A percentile compares a stretch with the other conserved stretches of the same genome.
phyloP scores from a whole-genome alignment of 2,329 filamentous ascomycete species.

The Basipetospora sp. region DNA sequence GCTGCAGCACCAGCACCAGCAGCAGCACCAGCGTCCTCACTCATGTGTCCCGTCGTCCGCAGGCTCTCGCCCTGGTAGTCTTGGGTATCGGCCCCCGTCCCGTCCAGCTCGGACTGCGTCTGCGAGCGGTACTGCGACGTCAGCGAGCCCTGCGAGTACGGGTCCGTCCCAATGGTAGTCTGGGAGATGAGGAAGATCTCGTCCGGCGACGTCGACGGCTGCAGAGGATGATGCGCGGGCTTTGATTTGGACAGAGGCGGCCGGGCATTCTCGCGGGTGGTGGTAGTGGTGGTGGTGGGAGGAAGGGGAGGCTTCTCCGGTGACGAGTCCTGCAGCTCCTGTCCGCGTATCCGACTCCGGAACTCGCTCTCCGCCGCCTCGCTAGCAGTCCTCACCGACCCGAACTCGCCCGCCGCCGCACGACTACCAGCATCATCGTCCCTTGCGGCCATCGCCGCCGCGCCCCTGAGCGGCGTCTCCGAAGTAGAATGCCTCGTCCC shows the following conservation, averaged over 20 bases:
- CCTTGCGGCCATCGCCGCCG: too few relatives aligned
- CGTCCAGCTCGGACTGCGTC: neutral
- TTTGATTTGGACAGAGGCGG: too few relatives aligned
- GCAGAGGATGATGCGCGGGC: neutral
- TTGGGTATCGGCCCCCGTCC: too few relatives aligned
- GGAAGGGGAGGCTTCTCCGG: neutral
- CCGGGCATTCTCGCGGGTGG: too few relatives aligned
- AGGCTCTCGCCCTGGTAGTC: too few relatives aligned
- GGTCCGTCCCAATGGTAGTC: slow-evolving; percentile 22
- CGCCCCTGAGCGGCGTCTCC: slow-evolving; percentile 7
- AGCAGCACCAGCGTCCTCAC: too few relatives aligned
- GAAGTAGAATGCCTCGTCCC: slow-evolving; percentile 11
- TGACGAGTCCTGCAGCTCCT: slow-evolving; percentile 9
- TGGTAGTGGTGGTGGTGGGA: too few relatives aligned
- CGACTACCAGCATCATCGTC: slow-evolving; percentile 12
- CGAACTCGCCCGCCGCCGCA: too few relatives aligned
- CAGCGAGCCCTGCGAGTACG: slow-evolving; percentile 18
- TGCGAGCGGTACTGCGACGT: slow-evolving; percentile 15
- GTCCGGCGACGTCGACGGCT: slow-evolving; percentile 18
- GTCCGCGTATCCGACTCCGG: slow-evolving; percentile 31
- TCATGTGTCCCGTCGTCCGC: too few relatives aligned
- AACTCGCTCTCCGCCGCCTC: slow-evolving; percentile 24
- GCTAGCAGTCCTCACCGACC: too few relatives aligned
- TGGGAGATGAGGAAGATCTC: slow-evolving; percentile 32
- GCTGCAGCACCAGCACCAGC: neutral